Evolutionary conservation across 441 rosid genomes (phyloP), one percentile per base, ranked within the genome.

Genomic region (Kokia cookei): DNA sequence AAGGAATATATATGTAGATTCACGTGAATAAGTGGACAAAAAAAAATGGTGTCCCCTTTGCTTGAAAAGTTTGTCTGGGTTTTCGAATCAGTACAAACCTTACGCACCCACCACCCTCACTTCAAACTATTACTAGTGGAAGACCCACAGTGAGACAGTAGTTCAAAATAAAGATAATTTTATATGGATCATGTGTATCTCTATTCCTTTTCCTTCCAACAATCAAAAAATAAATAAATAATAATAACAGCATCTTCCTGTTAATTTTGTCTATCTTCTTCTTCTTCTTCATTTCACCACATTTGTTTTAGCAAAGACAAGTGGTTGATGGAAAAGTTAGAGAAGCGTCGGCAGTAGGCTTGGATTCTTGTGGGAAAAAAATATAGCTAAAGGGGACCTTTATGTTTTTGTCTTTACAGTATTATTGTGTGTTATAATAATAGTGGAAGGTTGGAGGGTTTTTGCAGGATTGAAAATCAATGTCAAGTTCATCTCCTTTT

Each of bases 1-100:
- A 19, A 24, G 35, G 19, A 13, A 43, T 5, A 47, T 17, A 55
- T 12, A 26, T 67, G 71, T 67, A 54, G 51, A 69, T 15, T 71
- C 74, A 71, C 74, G 74, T 71, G 74, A 42, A 71, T 14, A 9
- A 54, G 7, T 14, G 54, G 65, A 40, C 65, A 58, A 57, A 65
- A 32, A 32, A 19, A 65, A 15, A 42, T 8, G 12, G 35, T 55
- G 74, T 24, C 22, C 22, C 24, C 53, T 27, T 27, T 17, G 27
- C 40, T 15, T 7, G 12, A 8, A 40, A 54, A 58, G 19, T 24
- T 58, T 58, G 73, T 70, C 63, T 54, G 17, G 17, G n/a, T n/a
- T 17, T 55, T 32, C 13, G 37, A 71, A 40, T 42, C 42, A 58
- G 42, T 35, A 14, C 58, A 8, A 67, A 27, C 4, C 40, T 66